Evolutionary conservation across 2,329 filamentous ascomycete species (phyloP).

Genomic region (Ploettnerulaceae sp.): DNA sequence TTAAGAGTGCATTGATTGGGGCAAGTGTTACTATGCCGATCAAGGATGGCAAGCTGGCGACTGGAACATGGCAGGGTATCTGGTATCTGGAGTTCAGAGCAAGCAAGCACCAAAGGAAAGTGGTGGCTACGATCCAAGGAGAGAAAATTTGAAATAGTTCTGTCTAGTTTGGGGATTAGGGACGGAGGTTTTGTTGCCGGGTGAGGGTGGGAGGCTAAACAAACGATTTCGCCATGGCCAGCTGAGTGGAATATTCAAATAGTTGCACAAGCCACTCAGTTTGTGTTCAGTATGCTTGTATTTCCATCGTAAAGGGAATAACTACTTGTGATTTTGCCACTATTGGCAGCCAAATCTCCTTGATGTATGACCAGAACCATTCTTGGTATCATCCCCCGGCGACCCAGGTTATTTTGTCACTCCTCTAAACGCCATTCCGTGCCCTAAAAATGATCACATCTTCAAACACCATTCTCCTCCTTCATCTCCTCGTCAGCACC

Average conservation of each 20-base stretch:
- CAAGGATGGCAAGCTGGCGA: conserved; percentile 70
- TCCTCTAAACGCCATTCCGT: conserved; percentile 25
- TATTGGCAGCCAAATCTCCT: background rate
- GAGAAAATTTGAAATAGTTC: conserved; percentile 54
- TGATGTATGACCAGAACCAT: background rate
- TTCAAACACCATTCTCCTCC: conserved; percentile 37
- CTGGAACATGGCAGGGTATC: conserved; percentile 78
- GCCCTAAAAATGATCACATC: conserved; percentile 9
- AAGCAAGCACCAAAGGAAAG: conserved; percentile 68
- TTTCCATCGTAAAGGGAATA: background rate
- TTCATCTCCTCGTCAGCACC: conserved; percentile 56
- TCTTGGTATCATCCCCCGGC: conserved; percentile 13
- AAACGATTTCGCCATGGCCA: no score
- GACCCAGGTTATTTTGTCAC: conserved; percentile 16
- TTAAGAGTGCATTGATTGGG: conserved; percentile 86
- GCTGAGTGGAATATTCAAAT: no score
- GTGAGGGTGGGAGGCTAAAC: no score
- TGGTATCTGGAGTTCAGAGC: conserved; percentile 91
- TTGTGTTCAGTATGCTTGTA: background rate
- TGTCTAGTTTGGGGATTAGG: background rate
- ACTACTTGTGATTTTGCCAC: background rate
- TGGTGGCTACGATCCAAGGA: conserved; percentile 93
- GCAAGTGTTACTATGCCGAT: conserved; percentile 90
- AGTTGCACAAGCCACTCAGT: no score
- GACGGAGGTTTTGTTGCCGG: background rate